These are phyloP conservation scores for Pancytospora epiphaga DNA, from an alignment of 371 early-diverging fungal species.

Conservation along the genomic window DNA sequence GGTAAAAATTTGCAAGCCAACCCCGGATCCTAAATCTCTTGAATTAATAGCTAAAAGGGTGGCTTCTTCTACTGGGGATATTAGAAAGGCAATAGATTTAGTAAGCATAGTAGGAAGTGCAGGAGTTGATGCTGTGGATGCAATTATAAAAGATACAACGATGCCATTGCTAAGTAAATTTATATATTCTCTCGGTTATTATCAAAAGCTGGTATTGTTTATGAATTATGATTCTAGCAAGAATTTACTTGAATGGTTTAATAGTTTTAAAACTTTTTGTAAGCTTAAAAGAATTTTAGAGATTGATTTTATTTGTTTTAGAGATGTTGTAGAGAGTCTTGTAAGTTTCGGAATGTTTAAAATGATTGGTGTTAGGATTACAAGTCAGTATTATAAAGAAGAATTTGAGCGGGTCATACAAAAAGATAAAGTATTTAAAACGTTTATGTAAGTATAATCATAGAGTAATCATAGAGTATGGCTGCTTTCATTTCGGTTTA, in stretches of 20 bases:
- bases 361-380: conserved; percentile 32
- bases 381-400: conserved; percentile 6
- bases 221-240: conserved; percentile 17
- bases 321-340: conserved; percentile 31
- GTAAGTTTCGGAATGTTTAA: conserved; percentile 38
- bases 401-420: conserved; percentile 28
- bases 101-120: conserved; percentile 22
- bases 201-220: conserved; percentile 30
- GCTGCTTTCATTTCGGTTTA: no score
- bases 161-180: conserved; percentile 13
- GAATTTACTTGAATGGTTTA: conserved; percentile 20
- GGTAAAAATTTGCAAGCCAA: no score
- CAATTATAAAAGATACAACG: conserved; percentile 37
- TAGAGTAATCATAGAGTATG: background rate
- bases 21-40: conserved; percentile 48
- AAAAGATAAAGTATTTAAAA: conserved; percentile 14
- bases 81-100: conserved; percentile 74
- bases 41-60: conserved; percentile 83
- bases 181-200: conserved; percentile 20
- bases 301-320: conserved; percentile 49
- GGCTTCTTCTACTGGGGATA: conserved; percentile 84
- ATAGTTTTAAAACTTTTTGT: conserved; percentile 25
- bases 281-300: conserved; percentile 13
- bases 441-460: background rate
- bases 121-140: conserved; percentile 27